A percentile compares a stretch with the other conserved stretches of the same genome.
Conservation (phyloP, 441 rosid genomes). For the Gossypium schwendimanii region DNA sequence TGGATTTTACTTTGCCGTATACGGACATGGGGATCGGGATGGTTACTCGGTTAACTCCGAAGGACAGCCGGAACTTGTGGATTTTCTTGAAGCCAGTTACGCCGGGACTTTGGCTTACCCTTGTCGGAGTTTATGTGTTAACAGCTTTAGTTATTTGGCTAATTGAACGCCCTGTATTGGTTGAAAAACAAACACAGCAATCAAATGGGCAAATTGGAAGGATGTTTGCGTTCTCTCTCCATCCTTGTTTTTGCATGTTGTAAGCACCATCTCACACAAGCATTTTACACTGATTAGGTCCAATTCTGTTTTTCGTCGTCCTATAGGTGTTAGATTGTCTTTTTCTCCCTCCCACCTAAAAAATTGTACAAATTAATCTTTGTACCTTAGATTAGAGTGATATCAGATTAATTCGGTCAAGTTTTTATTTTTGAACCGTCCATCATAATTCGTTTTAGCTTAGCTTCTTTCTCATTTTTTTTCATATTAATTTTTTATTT, state of each 20-base stretch:
- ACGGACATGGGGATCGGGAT: constrained; percentile 43
- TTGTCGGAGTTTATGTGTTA: constrained; percentile 20
- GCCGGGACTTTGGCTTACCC: constrained; percentile 39
- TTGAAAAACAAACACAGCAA: constrained; percentile 28
- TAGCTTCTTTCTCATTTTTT: too few relatives aligned
- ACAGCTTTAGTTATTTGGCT: constrained; percentile 34
- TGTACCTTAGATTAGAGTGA: too few relatives aligned
- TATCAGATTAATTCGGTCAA: too few relatives aligned
- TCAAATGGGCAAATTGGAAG: constrained; percentile 25
- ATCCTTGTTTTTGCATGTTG: constrained; percentile 35
- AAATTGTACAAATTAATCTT: too few relatives aligned
- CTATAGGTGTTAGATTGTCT: too few relatives aligned
- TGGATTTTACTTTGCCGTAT: constrained; percentile 44
- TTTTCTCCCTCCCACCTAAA: too few relatives aligned
- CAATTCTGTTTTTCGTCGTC: too few relatives aligned
- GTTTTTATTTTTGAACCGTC: too few relatives aligned
- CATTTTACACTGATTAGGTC: background rate
- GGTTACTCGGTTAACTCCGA: constrained; percentile 24
- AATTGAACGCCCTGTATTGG: constrained; percentile 33
- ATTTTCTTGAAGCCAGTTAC: constrained; percentile 43
- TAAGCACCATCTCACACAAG: constrained; percentile 13
- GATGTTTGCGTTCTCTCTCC: constrained; percentile 37
- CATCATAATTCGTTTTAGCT: too few relatives aligned
- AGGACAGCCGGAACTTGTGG: constrained; percentile 28
- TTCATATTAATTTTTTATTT: too few relatives aligned